phyloP scores from a whole-genome alignment of 371 early-diverging fungal genomes.

The Circinella umbellata region DNA sequence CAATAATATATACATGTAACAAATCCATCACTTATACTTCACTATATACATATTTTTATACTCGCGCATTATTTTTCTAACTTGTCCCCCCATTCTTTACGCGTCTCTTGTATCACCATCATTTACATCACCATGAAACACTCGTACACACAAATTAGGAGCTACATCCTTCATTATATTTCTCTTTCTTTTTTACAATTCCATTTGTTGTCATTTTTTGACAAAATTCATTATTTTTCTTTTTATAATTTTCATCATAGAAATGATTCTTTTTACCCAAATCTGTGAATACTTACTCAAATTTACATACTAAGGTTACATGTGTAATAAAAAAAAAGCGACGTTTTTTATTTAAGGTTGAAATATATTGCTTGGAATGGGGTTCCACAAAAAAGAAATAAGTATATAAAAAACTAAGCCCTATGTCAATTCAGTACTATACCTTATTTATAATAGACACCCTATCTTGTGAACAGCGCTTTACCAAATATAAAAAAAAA shows the following conservation, averaged over 20 bases:
- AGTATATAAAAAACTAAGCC: not conserved
- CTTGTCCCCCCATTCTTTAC: not conserved
- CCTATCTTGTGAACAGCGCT: not conserved
- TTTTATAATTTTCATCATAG: slow-evolving; percentile 1
- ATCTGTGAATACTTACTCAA: not conserved
- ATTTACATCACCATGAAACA: not conserved
- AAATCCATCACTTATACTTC: not conserved
- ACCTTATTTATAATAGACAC: not conserved
- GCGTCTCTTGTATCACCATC: not conserved
- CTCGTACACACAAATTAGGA: not conserved
- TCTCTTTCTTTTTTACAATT: not conserved
- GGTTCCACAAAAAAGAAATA: not conserved
- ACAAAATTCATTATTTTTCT: too few relatives aligned
- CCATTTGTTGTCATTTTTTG: too few relatives aligned
- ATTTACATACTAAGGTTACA: slow-evolving; percentile 1
- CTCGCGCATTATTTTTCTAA: not conserved
- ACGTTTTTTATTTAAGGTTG: not conserved
- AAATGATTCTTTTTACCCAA: not conserved
- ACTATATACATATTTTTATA: not conserved
- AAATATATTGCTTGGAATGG: slow-evolving; percentile 2
- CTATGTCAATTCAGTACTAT: too few relatives aligned
- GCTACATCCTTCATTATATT: too few relatives aligned
- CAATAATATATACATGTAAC: not conserved
- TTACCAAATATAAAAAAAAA: too few relatives aligned
- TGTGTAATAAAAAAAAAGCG: slow-evolving; percentile 6